A percentile compares a stretch with the other conserved stretches of the same genome.
phyloP scores from a whole-genome alignment of 2,329 filamentous ascomycete species.

The Aspergillus sp. region DNA sequence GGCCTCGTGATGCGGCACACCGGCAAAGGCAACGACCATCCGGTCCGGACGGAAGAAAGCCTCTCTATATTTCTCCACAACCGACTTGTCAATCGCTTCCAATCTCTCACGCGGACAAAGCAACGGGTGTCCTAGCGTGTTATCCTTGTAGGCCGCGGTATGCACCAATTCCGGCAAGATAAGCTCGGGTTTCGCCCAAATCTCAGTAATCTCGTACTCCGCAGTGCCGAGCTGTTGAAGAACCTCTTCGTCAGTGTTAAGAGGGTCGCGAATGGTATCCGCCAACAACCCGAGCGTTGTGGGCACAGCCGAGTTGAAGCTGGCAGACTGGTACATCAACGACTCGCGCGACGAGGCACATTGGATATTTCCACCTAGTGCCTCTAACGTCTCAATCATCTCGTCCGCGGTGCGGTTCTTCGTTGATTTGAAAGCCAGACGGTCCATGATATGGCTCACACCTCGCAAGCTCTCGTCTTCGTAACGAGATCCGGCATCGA shows the following conservation, averaged over 20 bases:
- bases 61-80: constrained; percentile 75
- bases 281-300: constrained; percentile 80
- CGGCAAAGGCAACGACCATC: constrained; percentile 93
- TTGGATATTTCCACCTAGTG: constrained; percentile 91
- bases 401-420: constrained; percentile 69
- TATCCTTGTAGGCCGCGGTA: constrained; percentile 92
- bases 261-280: constrained; percentile 86
- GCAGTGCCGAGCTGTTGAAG: constrained; percentile 84
- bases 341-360: constrained; percentile 93
- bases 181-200: constrained; percentile 95
- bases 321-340: constrained; percentile 98
- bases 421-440: constrained; percentile 90
- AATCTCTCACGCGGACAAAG: constrained; percentile 86
- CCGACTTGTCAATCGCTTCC: constrained; percentile 67
- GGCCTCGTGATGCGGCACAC: constrained; percentile 78
- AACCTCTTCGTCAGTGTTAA: constrained; percentile 84
- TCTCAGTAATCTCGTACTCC: constrained; percentile 93
- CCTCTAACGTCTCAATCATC: constrained; percentile 85
- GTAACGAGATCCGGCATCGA: constrained; percentile 92
- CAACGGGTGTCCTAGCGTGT: constrained; percentile 91
- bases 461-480: constrained; percentile 83
- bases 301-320: constrained; percentile 90
- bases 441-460: constrained; percentile 93
- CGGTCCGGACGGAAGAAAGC: constrained; percentile 85
- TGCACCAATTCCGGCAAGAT: constrained; percentile 95